phyloP scores from a whole-genome alignment of 805 yeast species.

The Schwanniomyces sp. region DNA sequence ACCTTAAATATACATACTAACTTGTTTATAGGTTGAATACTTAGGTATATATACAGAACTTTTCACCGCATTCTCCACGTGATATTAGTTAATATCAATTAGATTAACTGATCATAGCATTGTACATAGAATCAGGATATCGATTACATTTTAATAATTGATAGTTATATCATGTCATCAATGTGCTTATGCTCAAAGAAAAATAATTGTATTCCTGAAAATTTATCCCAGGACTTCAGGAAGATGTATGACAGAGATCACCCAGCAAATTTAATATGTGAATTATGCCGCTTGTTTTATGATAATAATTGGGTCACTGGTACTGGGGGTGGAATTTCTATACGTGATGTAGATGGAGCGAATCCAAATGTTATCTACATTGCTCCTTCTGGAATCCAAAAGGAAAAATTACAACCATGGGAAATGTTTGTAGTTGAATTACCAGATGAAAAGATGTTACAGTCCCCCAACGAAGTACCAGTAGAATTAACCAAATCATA shows the following conservation, averaged over 20 bases:
- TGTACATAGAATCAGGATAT: no score
- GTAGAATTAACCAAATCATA: slow-evolving; percentile 35
- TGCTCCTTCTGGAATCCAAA: slow-evolving; percentile 96
- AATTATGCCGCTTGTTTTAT: slow-evolving; percentile 74
- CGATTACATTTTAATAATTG: background rate
- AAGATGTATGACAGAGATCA: slow-evolving; percentile 52
- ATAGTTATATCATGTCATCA: background rate
- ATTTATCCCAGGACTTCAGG: slow-evolving; percentile 1
- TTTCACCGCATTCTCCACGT: no score
- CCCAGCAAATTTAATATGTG: slow-evolving; percentile 85
- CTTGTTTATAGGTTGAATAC: no score
- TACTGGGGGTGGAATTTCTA: slow-evolving; percentile 93
- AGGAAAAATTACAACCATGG: slow-evolving; percentile 79
- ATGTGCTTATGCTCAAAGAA: slow-evolving; percentile 1
- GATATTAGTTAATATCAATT: no score
- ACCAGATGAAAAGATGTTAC: slow-evolving; percentile 49
- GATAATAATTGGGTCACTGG: slow-evolving; percentile 91
- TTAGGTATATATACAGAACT: no score
- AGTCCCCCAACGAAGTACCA: slow-evolving; percentile 54
- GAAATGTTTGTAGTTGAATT: slow-evolving; percentile 77
- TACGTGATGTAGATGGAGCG: slow-evolving; percentile 47
- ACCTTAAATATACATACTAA: no score
- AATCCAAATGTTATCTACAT: slow-evolving; percentile 57
- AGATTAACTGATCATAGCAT: no score
- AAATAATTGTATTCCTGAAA: background rate